Base-by-base conservation (phyloP, 306 rosid species). In the Leucaena leucocephala region DNA sequence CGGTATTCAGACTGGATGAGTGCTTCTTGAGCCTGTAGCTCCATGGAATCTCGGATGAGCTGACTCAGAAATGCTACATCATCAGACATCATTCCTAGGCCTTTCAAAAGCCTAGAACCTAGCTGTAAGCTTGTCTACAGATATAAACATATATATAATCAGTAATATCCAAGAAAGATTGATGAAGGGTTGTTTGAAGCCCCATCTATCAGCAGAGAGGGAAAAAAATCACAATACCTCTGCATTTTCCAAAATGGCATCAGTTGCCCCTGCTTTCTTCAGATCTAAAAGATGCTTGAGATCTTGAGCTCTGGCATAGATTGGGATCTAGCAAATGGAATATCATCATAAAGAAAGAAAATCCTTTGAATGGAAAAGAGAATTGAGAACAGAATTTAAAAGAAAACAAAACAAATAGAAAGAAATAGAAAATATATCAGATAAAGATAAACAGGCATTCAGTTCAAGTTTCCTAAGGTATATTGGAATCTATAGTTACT, bases 81-180 rank as follows among this genome's bases (percentile, higher is more conserved):
- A 65, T 96, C 99, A 5, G 99, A 96, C 99, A 91, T 96, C 81
- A 91, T 88, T 36, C 99, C 99, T 9, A 96, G 88, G 85, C 99
- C 98, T 87, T 83, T 90, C 86, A 96, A 84, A 88, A 96, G 93
- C 90, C 89, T 96, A 67, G 99, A 96, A 75, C 99, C 99, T 78
- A 96, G 88, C 82, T 93, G 97, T 78, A 96, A 85, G 88, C 99
- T 93, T 62, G 93, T 93, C 99, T 96, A 96, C 88, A 87, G 65
- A 74, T 81, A 84, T 15, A 27, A 27, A 27, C 1, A 33, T 57
- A n/a, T 21, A 61, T 39, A 49, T 69, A 63, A 75, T 65, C 79
- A 21, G 68, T 78, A 48, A 48, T 71, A 66, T 71, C 74, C 71
- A 21, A 35, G 33, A 69, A 81, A 13, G 19, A 81, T 11, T 58